These are phyloP conservation scores for Apium graveolens DNA, from an alignment of 129 eudicot species.

Conservation along the genomic window DNA sequence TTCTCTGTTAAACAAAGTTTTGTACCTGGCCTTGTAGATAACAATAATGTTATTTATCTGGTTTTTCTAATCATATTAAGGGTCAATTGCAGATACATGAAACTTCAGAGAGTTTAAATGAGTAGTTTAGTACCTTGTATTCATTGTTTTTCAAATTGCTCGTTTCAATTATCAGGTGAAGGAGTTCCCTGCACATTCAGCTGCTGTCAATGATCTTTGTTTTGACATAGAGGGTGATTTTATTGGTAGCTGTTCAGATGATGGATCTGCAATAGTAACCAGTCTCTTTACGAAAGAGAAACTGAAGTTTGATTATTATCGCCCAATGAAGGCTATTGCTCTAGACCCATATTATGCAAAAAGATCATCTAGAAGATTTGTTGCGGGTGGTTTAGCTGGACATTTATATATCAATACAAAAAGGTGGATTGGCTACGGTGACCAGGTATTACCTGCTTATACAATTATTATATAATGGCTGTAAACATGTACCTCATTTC, in stretches of 20 bases:
- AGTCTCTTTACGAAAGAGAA: slow-evolving; percentile 88
- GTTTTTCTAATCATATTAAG: neutral
- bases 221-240: slow-evolving; percentile 90
- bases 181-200: slow-evolving; percentile 75
- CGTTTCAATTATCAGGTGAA: slow-evolving; percentile 46
- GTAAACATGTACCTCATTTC: neutral
- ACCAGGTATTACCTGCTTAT: slow-evolving; percentile 52
- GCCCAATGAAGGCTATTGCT: slow-evolving; percentile 92
- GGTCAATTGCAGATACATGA: neutral
- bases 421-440: slow-evolving; percentile 90
- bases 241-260: slow-evolving; percentile 96
- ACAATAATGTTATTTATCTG: neutral
- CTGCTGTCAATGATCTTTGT: slow-evolving; percentile 86
- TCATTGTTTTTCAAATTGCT: neutral
- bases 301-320: slow-evolving; percentile 83
- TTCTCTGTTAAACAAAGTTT: neutral
- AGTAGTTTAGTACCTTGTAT: neutral
- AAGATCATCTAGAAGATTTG: slow-evolving; percentile 83
- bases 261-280: slow-evolving; percentile 80
- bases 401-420: slow-evolving; percentile 64
- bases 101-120: neutral
- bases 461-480: neutral
- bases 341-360: slow-evolving; percentile 87
- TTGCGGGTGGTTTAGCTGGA: slow-evolving; percentile 94
- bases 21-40: neutral